A percentile compares a stretch with the other conserved stretches of the same genome.
phyloP scores from a whole-genome alignment of 2,329 filamentous ascomycete species.

The Alternaria triticina region DNA sequence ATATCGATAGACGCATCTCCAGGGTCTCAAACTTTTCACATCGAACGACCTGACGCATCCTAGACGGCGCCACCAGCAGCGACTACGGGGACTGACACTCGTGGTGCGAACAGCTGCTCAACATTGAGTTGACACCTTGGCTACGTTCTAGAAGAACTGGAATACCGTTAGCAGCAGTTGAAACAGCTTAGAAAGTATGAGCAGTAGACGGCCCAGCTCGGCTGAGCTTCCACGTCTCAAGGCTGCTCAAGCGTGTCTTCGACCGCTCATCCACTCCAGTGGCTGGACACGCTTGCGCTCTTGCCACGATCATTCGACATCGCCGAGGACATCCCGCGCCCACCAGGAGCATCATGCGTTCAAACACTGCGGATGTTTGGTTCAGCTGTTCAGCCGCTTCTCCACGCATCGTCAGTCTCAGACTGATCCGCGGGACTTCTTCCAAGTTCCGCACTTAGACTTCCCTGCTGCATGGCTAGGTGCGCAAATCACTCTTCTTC shows the following conservation, averaged over 20 bases:
- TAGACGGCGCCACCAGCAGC: neutral
- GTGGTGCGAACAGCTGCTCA: neutral
- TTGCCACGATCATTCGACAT: conserved; percentile 1
- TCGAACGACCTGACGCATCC: neutral
- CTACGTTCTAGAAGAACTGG: neutral
- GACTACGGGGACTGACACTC: neutral
- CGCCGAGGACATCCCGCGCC: neutral
- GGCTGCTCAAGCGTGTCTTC: neutral
- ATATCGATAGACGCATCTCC: neutral
- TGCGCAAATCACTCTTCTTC: neutral
- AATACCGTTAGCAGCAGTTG: neutral
- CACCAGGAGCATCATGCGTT: neutral
- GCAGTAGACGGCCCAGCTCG: neutral
- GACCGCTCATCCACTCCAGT: neutral
- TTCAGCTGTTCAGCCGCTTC: conserved; percentile 1
- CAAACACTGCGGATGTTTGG: neutral
- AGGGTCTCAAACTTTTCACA: conserved; percentile 4
- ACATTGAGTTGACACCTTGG: neutral
- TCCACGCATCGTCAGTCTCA: conserved; percentile 1
- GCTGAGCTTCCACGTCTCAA: neutral
- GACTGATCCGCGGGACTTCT: neutral
- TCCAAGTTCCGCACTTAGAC: neutral
- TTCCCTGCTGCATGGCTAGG: neutral
- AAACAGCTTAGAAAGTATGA: neutral
- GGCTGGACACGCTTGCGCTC: neutral